Evolutionary conservation across 345 rosid species (phyloP).

Genomic region (Citropsis articulata): DNA sequence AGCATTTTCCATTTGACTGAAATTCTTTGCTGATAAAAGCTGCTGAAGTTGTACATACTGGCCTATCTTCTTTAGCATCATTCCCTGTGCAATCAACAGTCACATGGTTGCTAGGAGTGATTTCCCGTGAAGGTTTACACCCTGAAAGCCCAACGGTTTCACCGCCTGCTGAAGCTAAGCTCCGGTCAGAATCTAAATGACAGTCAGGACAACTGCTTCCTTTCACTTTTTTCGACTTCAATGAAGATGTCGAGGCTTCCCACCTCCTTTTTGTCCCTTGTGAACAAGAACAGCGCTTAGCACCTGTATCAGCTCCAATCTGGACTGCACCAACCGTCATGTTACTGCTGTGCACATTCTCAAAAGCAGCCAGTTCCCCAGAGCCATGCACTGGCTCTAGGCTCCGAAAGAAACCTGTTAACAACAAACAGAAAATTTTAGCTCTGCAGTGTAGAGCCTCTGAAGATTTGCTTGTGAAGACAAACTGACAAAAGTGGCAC

Average conservation of each 20-base stretch:
- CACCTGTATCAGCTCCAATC: slow-evolving; percentile 29
- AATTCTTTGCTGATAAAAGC: slow-evolving; percentile 20
- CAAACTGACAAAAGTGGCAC: not conserved
- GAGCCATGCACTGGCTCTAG: slow-evolving; percentile 14
- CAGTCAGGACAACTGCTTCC: slow-evolving; percentile 47
- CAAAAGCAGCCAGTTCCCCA: slow-evolving; percentile 17
- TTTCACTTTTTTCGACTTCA: slow-evolving; percentile 72
- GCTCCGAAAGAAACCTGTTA: slow-evolving; percentile 28
- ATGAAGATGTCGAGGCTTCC: slow-evolving; percentile 72
- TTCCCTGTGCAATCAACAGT: slow-evolving; percentile 16
- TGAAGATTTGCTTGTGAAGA: not conserved
- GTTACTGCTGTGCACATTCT: slow-evolving; percentile 24
- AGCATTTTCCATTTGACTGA: slow-evolving; percentile 27
- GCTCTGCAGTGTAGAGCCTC: not conserved
- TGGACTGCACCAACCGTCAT: slow-evolving; percentile 29
- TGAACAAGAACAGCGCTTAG: slow-evolving; percentile 34
- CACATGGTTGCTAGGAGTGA: slow-evolving; percentile 27
- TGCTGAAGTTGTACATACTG: slow-evolving; percentile 21
- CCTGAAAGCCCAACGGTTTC: slow-evolving; percentile 25
- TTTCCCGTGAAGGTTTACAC: slow-evolving; percentile 21
- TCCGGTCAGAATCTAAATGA: slow-evolving; percentile 21
- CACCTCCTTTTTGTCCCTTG: slow-evolving; percentile 55
- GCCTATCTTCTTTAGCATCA: slow-evolving; percentile 24
- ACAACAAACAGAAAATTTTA: slow-evolving; percentile 3
- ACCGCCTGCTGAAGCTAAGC: slow-evolving; percentile 23